Evolutionary conservation across 805 yeast species (phyloP).

Genomic region (Candida peoriensis): DNA sequence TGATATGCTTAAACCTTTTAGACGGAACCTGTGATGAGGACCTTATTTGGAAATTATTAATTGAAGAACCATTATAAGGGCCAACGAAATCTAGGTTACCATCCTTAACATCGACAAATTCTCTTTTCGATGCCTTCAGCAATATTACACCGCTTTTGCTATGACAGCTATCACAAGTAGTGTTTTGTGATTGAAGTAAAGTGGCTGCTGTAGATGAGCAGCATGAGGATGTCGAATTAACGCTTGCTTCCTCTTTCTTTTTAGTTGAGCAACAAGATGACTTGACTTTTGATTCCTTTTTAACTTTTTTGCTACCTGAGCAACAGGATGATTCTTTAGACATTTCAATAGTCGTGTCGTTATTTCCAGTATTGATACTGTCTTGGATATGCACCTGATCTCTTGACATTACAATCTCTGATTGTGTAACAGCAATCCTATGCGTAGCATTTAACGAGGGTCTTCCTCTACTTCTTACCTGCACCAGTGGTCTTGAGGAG

Average conservation of each 20-base stretch:
- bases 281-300: neutral
- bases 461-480: slow-evolving; percentile 73
- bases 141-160: slow-evolving; percentile 18
- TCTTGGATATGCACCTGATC: slow-evolving; percentile 12
- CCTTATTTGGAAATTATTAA: slow-evolving; percentile 14
- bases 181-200: neutral
- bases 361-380: too few species aligned
- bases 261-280: neutral
- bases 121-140: slow-evolving; percentile 22
- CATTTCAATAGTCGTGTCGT: too few species aligned
- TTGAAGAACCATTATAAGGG: slow-evolving; percentile 17
- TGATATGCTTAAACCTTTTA: slow-evolving; percentile 6
- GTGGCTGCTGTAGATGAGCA: neutral
- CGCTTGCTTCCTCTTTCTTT: neutral
- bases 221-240: slow-evolving; percentile 4
- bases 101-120: slow-evolving; percentile 22
- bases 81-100: slow-evolving; percentile 24
- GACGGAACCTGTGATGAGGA: neutral
- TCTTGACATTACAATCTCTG: slow-evolving; percentile 14
- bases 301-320: neutral
- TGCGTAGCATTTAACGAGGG: slow-evolving; percentile 46
- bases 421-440: slow-evolving; percentile 25
- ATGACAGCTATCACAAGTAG: slow-evolving; percentile 7
- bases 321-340: too few species aligned
- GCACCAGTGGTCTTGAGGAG: slow-evolving; percentile 63